Evolutionary conservation across 1,139 yeast genomes (phyloP).

Genomic region (Yamadazyma aaseri): DNA sequence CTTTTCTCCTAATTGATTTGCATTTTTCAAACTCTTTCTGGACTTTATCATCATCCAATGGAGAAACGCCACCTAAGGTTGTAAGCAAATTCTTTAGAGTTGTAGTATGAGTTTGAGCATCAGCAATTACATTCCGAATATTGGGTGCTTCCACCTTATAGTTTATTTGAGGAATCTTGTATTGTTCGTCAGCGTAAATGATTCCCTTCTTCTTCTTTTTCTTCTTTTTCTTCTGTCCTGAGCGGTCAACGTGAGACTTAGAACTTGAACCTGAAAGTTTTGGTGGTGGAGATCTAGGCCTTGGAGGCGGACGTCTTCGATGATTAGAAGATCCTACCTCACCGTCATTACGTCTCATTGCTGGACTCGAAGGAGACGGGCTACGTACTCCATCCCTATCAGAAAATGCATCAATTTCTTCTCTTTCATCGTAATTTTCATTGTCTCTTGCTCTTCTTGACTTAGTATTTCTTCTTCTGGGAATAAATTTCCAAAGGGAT

Average conservation of each 20-base stretch:
- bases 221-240: conserved; percentile 18
- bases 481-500: conserved; percentile 40
- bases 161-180: conserved; percentile 66
- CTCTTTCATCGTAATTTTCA: conserved; percentile 8
- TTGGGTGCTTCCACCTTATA: conserved; percentile 71
- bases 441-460: conserved; percentile 12
- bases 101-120: conserved; percentile 73
- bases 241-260: conserved; percentile 6
- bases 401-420: conserved; percentile 14
- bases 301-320: conserved; percentile 23
- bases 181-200: conserved; percentile 54
- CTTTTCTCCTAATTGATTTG: conserved; percentile 70
- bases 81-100: conserved; percentile 66
- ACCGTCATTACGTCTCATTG: conserved; percentile 7
- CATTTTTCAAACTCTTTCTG: conserved; percentile 69
- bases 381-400: conserved; percentile 12
- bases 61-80: conserved; percentile 50
- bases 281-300: conserved; percentile 29
- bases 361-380: conserved; percentile 20
- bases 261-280: conserved; percentile 9
- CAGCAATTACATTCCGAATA: conserved; percentile 68
- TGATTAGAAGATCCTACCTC: neutral
- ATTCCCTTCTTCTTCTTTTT: conserved; percentile 21
- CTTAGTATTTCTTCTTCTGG: conserved; percentile 16
- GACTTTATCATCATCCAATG: conserved; percentile 63